phyloP scores from a whole-genome alignment of 2,329 filamentous ascomycete species.

The Alternaria sp. region DNA sequence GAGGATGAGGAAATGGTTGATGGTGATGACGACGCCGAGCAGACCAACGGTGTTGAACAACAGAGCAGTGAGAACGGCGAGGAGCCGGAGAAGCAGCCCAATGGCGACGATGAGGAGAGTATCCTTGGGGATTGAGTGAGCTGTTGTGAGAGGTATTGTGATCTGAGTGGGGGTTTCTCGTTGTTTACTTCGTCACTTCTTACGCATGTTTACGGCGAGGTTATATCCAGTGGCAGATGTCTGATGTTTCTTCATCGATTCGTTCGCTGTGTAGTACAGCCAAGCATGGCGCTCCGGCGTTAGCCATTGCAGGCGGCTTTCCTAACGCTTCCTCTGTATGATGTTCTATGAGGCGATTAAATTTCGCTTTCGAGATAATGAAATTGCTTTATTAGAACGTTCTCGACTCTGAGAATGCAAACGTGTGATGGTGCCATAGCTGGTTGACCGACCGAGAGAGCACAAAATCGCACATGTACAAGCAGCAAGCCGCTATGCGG shows the following conservation, averaged over 20 bases:
- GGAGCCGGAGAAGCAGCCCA: constrained; percentile 32
- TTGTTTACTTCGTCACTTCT: not conserved
- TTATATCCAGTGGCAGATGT: not conserved
- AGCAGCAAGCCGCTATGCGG: not conserved
- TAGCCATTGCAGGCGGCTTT: constrained; percentile 1
- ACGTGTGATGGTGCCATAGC: not conserved
- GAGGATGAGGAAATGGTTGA: constrained; percentile 54
- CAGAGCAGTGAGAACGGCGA: constrained; percentile 38
- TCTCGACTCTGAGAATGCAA: not conserved
- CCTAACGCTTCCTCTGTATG: constrained; percentile 1
- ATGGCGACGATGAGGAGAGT: constrained; percentile 54
- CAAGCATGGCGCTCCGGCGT: constrained; percentile 23
- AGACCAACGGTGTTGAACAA: constrained; percentile 52
- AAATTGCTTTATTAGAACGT: not conserved
- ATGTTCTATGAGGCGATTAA: not conserved
- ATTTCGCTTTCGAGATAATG: not conserved
- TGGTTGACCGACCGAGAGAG: not conserved
- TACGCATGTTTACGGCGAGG: constrained; percentile 2
- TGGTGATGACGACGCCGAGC: constrained; percentile 41
- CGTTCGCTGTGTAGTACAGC: constrained; percentile 4
- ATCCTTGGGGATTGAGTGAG: constrained; percentile 51
- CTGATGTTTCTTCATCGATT: not conserved
- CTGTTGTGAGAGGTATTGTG: not conserved
- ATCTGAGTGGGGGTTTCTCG: constrained; percentile 5
- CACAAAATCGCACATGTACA: not conserved